Conservation (phyloP, 2,329 filamentous ascomycete species). For the Clarireedia monteithiana region DNA sequence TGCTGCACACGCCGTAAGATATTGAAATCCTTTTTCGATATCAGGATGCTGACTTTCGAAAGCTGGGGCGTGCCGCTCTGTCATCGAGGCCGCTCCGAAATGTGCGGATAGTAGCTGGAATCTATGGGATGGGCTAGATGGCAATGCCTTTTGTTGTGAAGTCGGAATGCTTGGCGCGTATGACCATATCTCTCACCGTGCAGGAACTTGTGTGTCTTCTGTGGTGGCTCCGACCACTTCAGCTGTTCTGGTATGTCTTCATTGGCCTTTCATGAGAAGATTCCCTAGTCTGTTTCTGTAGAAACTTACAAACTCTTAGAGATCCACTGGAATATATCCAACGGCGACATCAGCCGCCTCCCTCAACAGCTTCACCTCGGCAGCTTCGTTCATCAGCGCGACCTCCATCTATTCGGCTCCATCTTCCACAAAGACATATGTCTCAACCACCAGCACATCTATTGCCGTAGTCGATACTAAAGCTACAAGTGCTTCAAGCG, state of each 20-base stretch:
- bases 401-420: neutral
- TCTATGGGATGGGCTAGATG: slow-evolving; percentile 10
- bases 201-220: slow-evolving; percentile 11
- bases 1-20: slow-evolving; percentile 11
- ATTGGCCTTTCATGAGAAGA: neutral
- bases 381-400: neutral
- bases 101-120: slow-evolving; percentile 12
- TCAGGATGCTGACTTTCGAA: neutral
- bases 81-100: slow-evolving; percentile 5
- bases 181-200: slow-evolving; percentile 6
- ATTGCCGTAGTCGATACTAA: neutral
- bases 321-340: neutral
- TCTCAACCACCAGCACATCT: neutral
- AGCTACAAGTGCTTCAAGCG: neutral
- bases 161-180: slow-evolving; percentile 10
- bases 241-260: slow-evolving; percentile 5
- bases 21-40: neutral
- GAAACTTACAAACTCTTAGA: neutral
- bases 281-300: neutral
- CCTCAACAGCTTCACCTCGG: neutral
- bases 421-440: neutral
- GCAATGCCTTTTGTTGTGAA: slow-evolving; percentile 13
- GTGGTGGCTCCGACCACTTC: slow-evolving; percentile 3
- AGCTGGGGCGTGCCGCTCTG: slow-evolving; percentile 7
- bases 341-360: neutral